phyloP scores from a whole-genome alignment of 768 basidiomycete genomes.

The Phaffia tasmanica region DNA sequence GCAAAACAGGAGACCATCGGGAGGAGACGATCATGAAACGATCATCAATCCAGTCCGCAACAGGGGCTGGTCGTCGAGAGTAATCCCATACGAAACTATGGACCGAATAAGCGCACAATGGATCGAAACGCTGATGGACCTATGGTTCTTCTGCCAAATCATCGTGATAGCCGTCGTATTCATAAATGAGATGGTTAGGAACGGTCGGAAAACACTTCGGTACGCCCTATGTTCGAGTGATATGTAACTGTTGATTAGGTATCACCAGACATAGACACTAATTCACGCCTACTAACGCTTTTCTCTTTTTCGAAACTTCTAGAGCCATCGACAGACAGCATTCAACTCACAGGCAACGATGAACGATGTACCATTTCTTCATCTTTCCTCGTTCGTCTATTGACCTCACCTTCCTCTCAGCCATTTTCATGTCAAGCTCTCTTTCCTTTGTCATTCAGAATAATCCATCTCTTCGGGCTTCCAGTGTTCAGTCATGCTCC shows the following conservation, averaged over 20 bases:
- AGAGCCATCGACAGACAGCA: background rate
- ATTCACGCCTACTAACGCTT: background rate
- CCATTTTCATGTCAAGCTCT: too few relatives aligned
- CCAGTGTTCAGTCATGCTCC: too few relatives aligned
- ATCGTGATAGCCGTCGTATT: slow-evolving; percentile 61
- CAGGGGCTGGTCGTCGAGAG: slow-evolving; percentile 20
- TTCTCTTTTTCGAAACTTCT: background rate
- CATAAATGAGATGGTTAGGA: slow-evolving; percentile 65
- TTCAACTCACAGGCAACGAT: slow-evolving; percentile 8
- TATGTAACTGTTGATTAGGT: too few relatives aligned
- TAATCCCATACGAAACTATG: slow-evolving; percentile 22
- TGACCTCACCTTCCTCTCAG: too few relatives aligned
- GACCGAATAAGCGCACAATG: slow-evolving; percentile 23
- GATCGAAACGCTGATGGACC: slow-evolving; percentile 48
- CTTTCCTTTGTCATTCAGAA: too few relatives aligned
- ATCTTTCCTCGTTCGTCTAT: too few relatives aligned
- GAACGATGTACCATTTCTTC: background rate
- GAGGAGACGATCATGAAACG: slow-evolving; percentile 5
- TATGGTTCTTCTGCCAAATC: slow-evolving; percentile 81
- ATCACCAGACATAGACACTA: too few relatives aligned
- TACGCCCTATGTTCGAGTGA: background rate
- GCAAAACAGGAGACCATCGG: slow-evolving; percentile 6
- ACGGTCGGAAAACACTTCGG: slow-evolving; percentile 49
- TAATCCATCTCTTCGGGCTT: too few relatives aligned
- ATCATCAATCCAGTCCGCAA: slow-evolving; percentile 10